Evolutionary conservation across 352 stramenopile species (phyloP).

Genomic region (Phytophthora palmivora): DNA sequence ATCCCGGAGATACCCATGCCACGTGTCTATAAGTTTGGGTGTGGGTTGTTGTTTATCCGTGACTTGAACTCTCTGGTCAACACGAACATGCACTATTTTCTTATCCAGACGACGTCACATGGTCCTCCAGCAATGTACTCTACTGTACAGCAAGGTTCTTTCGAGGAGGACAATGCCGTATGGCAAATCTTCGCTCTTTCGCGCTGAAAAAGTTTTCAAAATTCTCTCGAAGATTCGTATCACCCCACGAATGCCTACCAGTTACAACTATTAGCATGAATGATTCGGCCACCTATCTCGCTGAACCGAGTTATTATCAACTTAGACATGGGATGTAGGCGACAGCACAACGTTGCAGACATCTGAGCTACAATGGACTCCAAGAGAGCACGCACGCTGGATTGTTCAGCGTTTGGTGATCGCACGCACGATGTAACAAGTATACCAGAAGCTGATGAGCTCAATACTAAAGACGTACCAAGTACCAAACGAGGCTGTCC

Average conservation of each 20-base stretch:
- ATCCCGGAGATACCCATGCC: slow-evolving; percentile 1
- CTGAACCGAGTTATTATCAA: too few species aligned
- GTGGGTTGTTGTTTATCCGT: background rate
- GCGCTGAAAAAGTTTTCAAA: slow-evolving; percentile 1
- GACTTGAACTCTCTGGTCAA: slow-evolving; percentile 3
- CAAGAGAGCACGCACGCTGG: slow-evolving; percentile 8
- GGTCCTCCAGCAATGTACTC: slow-evolving; percentile 14
- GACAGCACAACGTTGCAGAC: slow-evolving; percentile 4
- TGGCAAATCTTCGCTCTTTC: slow-evolving; percentile 21
- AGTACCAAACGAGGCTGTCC: slow-evolving; percentile 24
- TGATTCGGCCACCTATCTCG: too few species aligned
- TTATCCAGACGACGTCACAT: slow-evolving; percentile 18
- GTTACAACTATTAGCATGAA: too few species aligned
- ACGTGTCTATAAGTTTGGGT: background rate
- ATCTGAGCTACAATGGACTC: slow-evolving; percentile 1
- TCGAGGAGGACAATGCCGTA: slow-evolving; percentile 16
- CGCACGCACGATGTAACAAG: background rate
- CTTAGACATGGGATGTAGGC: background rate
- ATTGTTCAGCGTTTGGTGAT: slow-evolving; percentile 1
- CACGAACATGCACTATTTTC: slow-evolving; percentile 2
- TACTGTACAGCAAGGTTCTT: slow-evolving; percentile 15
- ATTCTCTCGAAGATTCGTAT: background rate
- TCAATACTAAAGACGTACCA: slow-evolving; percentile 9
- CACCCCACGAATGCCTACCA: background rate
- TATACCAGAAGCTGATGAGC: slow-evolving; percentile 1